These are phyloP conservation scores for Vigna unguiculata DNA, from an alignment of 306 rosid genomes.

Conservation along the genomic window DNA sequence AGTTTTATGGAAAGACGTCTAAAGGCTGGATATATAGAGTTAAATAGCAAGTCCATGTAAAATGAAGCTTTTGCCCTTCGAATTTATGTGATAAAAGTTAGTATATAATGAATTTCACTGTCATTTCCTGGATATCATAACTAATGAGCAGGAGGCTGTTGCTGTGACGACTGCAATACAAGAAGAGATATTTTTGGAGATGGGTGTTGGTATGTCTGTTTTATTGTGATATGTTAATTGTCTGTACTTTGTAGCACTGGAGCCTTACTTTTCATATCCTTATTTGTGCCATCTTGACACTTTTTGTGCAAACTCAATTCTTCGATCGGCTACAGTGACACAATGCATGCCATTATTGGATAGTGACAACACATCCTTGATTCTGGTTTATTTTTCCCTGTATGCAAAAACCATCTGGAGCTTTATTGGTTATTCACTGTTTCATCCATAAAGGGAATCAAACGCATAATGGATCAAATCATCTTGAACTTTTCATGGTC, in stretches of 20 bases:
- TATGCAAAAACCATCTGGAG: background rate
- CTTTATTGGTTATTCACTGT: background rate
- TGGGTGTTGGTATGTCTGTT: slow-evolving; percentile 77
- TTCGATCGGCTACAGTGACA: background rate
- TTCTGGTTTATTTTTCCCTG: background rate
- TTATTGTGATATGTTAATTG: background rate
- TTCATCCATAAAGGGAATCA: slow-evolving; percentile 5
- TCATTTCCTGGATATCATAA: slow-evolving; percentile 26
- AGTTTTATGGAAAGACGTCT: background rate
- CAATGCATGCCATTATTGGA: too few species aligned
- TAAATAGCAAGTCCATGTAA: background rate
- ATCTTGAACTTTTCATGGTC: slow-evolving; percentile 21
- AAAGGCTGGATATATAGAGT: slow-evolving; percentile 9
- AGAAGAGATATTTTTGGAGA: slow-evolving; percentile 83
- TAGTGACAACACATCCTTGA: too few species aligned
- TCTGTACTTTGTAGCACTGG: background rate
- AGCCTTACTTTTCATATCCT: slow-evolving; percentile 17
- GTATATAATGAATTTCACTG: slow-evolving; percentile 26
- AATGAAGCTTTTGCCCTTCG: background rate
- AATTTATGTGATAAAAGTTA: background rate
- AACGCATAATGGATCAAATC: background rate
- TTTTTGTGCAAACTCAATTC: background rate
- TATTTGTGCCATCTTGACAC: slow-evolving; percentile 8
- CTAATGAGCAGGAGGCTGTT: slow-evolving; percentile 77
- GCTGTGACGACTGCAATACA: slow-evolving; percentile 87